These are phyloP conservation scores for Aspergillus fructus DNA, from an alignment of 2,329 filamentous ascomycete genomes.

Conservation along the genomic window DNA sequence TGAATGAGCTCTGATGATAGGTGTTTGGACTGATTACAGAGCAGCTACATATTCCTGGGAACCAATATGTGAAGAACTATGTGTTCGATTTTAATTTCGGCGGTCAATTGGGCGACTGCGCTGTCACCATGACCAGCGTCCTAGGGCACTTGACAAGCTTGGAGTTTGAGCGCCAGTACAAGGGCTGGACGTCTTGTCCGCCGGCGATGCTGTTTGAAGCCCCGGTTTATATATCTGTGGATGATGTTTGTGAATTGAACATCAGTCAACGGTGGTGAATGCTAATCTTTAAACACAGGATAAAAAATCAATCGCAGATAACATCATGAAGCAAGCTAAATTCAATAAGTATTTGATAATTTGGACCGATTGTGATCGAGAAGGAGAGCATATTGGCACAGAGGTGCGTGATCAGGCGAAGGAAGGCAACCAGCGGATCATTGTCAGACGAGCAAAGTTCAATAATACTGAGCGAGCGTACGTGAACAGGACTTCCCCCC, in stretches of 20 bases:
- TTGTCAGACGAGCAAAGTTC: slow-evolving; percentile 84
- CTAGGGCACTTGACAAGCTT: slow-evolving; percentile 80
- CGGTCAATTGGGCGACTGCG: slow-evolving; percentile 72
- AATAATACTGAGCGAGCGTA: slow-evolving; percentile 93
- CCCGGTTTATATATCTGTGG: slow-evolving; percentile 67
- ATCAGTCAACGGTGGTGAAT: background rate
- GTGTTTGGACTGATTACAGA: slow-evolving; percentile 18
- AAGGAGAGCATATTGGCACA: slow-evolving; percentile 92
- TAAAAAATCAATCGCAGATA: slow-evolving; percentile 76
- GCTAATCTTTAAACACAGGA: slow-evolving; percentile 54
- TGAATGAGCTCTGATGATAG: slow-evolving; percentile 14
- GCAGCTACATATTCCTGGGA: slow-evolving; percentile 66
- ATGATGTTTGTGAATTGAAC: slow-evolving; percentile 53
- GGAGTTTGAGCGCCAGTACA: slow-evolving; percentile 73
- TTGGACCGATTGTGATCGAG: slow-evolving; percentile 98
- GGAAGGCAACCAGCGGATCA: slow-evolving; percentile 69
- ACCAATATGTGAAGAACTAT: slow-evolving; percentile 90
- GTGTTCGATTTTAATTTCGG: slow-evolving; percentile 87
- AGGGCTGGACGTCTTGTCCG: slow-evolving; percentile 77
- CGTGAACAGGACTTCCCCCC: slow-evolving; percentile 31
- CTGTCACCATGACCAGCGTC: slow-evolving; percentile 92
- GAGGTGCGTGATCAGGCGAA: slow-evolving; percentile 83
- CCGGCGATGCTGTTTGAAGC: slow-evolving; percentile 80
- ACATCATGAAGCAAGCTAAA: slow-evolving; percentile 77
- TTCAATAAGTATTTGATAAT: slow-evolving; percentile 78